Percentiles rank a stretch among this genome's conserved stretches.
Conservation (phyloP, 1,284 basidiomycete genomes). For the Naganishia albida region DNA sequence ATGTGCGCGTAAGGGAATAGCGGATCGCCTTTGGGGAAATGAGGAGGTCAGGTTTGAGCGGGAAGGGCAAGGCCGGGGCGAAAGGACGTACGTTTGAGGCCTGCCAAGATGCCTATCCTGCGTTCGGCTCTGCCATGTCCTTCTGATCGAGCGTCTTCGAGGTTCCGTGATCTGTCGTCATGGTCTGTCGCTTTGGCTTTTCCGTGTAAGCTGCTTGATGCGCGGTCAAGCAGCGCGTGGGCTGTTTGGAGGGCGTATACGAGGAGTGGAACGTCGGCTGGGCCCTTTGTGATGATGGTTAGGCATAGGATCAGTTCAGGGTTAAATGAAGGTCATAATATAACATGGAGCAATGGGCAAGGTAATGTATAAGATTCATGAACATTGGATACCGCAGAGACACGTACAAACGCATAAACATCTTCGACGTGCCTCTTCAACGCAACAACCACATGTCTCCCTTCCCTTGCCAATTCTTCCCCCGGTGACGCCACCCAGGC, state of each 20-base stretch:
- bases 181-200: slow-evolving; percentile 1
- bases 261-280: slow-evolving; percentile 47
- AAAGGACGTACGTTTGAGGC: slow-evolving; percentile 25
- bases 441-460: slow-evolving; percentile 49
- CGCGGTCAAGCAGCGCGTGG: slow-evolving; percentile 36
- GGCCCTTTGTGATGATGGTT: slow-evolving; percentile 40
- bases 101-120: slow-evolving; percentile 30
- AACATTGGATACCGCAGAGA: not conserved
- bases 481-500: slow-evolving; percentile 1
- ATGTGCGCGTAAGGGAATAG: slow-evolving; percentile 48
- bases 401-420: slow-evolving; percentile 51
- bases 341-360: too few relatives aligned
- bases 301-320: too few relatives aligned
- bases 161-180: not conserved
- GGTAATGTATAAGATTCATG: not conserved
- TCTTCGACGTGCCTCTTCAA: slow-evolving; percentile 48
- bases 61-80: not conserved
- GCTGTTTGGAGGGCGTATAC: slow-evolving; percentile 45
- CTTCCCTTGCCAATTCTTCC: slow-evolving; percentile 33
- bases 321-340: too few relatives aligned
- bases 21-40: slow-evolving; percentile 43
- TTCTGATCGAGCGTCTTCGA: not conserved
- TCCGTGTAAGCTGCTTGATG: slow-evolving; percentile 5
- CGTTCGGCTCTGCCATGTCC: slow-evolving; percentile 2
- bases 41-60: not conserved